Evolutionary conservation across 129 eudicot genomes (phyloP).

Genomic region (Sambucus nigra): DNA sequence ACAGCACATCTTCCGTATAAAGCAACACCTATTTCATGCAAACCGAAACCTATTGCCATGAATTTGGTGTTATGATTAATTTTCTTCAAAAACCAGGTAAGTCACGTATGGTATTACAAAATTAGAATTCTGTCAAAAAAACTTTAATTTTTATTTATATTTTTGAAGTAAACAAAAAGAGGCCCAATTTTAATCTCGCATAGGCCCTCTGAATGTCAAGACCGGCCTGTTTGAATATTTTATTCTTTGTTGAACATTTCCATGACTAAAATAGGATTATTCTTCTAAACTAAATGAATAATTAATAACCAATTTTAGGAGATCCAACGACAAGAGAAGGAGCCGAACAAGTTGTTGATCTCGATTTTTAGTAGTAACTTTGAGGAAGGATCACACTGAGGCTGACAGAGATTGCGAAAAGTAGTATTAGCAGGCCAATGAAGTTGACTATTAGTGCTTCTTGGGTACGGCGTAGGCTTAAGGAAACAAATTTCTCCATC

Average conservation of each 20-base stretch:
- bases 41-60: too few relatives aligned
- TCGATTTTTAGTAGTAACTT: too few relatives aligned
- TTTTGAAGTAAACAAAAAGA: too few relatives aligned
- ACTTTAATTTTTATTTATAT: too few relatives aligned
- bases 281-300: not conserved
- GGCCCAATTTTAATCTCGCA: not conserved
- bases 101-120: too few relatives aligned
- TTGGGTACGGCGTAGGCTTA: slow-evolving; percentile 23
- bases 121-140: too few relatives aligned
- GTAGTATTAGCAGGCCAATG: slow-evolving; percentile 46
- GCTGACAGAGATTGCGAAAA: slow-evolving; percentile 49
- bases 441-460: slow-evolving; percentile 69
- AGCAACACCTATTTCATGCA: too few relatives aligned
- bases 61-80: too few relatives aligned
- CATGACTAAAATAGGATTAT: not conserved
- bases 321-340: not conserved
- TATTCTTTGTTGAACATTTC: not conserved
- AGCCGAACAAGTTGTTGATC: not conserved
- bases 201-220: too few relatives aligned
- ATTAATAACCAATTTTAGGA: not conserved
- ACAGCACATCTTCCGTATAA: too few relatives aligned
- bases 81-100: too few relatives aligned
- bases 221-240: too few relatives aligned
- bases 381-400: slow-evolving; percentile 35
- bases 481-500: slow-evolving; percentile 31